Evolutionary conservation across 1,139 yeast species (phyloP).

Genomic region (Candida pseudoviswanathii): DNA sequence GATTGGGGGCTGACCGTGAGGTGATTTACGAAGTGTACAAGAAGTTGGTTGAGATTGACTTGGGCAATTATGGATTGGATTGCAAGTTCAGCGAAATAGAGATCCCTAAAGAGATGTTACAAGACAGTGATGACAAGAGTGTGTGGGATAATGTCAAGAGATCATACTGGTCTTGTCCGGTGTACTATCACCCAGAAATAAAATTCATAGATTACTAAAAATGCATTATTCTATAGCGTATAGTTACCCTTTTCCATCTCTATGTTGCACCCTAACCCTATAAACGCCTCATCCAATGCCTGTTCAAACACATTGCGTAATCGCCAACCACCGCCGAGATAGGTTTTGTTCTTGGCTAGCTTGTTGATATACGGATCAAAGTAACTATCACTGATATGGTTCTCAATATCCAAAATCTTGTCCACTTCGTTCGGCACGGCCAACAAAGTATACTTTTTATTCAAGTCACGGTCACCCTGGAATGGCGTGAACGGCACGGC

Average conservation of each 20-base stretch:
- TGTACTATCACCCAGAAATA: conserved; percentile 65
- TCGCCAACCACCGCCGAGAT: conserved; percentile 84
- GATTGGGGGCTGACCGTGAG: conserved; percentile 93
- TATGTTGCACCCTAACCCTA: conserved; percentile 82
- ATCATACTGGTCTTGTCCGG: conserved; percentile 74
- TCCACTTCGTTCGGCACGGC: conserved; percentile 26
- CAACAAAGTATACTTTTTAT: conserved; percentile 38
- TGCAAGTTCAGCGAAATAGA: conserved; percentile 52
- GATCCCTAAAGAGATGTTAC: conserved; percentile 40
- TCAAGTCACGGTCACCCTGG: conserved; percentile 77
- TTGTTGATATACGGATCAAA: conserved; percentile 52
- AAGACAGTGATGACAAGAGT: conserved; percentile 28
- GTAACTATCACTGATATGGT: conserved; percentile 53
- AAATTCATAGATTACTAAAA: conserved; percentile 43
- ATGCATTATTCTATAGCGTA: background rate
- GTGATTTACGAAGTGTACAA: conserved; percentile 88
- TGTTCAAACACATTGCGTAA: conserved; percentile 69
- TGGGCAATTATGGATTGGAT: conserved; percentile 73
- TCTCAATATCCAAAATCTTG: conserved; percentile 50
- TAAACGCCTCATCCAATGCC: conserved; percentile 84
- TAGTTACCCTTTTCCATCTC: conserved; percentile 56
- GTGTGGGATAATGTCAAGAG: conserved; percentile 75
- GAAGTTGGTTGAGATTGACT: conserved; percentile 77
- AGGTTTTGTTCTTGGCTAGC: conserved; percentile 65
- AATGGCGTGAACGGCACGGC: conserved; percentile 90